A percentile compares a stretch with the other conserved stretches of the same genome.
phyloP scores from a whole-genome alignment of 1,139 yeast genomes.

The Neolecta irregularis region DNA sequence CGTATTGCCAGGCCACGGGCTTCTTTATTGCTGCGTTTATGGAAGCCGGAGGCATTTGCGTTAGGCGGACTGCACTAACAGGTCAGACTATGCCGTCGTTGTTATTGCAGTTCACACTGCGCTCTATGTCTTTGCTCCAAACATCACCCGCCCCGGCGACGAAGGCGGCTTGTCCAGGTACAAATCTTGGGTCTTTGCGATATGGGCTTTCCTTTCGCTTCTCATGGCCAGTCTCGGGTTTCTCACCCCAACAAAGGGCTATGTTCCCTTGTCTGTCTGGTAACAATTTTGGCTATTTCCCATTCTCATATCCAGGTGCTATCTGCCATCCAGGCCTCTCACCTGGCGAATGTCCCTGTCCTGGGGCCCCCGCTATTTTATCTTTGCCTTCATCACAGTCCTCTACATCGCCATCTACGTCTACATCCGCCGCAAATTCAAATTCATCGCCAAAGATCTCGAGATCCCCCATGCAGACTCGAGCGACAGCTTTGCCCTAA shows the following conservation, averaged over 20 bases:
- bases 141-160: slow-evolving; percentile 29
- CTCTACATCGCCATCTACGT: slow-evolving; percentile 60
- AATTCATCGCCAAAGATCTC: slow-evolving; percentile 3
- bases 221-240: slow-evolving; percentile 63
- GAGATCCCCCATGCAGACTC: background rate
- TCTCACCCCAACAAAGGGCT: slow-evolving; percentile 17
- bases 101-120: slow-evolving; percentile 76
- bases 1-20: too few relatives aligned
- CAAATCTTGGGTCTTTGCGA: slow-evolving; percentile 43
- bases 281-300: slow-evolving; percentile 39
- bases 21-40: too few relatives aligned
- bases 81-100: slow-evolving; percentile 70
- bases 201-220: slow-evolving; percentile 47
- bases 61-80: too few relatives aligned
- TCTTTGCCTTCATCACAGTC: slow-evolving; percentile 45
- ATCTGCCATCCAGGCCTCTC: slow-evolving; percentile 52
- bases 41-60: too few relatives aligned
- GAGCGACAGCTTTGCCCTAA: too few relatives aligned
- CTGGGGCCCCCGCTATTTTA: slow-evolving; percentile 69
- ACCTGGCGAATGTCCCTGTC: slow-evolving; percentile 66
- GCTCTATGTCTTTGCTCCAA: slow-evolving; percentile 52
- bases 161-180: slow-evolving; percentile 59
- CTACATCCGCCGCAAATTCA: slow-evolving; percentile 36
- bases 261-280: slow-evolving; percentile 19
- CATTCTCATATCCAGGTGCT: slow-evolving; percentile 69